Percentiles rank a stretch among this genome's conserved stretches.
phyloP scores from a whole-genome alignment of 2,329 filamentous ascomycete genomes.

The Coniosporium tulheliwenetii region DNA sequence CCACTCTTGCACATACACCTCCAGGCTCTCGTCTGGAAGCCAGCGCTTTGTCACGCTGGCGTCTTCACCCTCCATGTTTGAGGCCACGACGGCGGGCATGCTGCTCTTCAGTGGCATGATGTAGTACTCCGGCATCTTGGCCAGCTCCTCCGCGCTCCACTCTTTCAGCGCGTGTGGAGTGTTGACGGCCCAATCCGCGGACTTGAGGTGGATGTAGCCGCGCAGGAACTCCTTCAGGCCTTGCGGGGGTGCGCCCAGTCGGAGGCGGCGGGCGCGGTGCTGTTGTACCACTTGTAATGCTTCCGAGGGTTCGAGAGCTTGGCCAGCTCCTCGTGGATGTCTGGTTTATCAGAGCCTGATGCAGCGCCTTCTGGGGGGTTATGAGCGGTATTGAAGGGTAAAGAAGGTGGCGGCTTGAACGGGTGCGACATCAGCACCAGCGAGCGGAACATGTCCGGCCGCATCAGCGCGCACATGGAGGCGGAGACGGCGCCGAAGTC shows the following conservation, averaged over 20 bases:
- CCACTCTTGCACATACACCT: conserved; percentile 46
- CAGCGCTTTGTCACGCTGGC: conserved; percentile 28
- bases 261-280: conserved; percentile 27
- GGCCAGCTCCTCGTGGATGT: conserved; percentile 42
- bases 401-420: conserved; percentile 35
- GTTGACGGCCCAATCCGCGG: conserved; percentile 42
- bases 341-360: conserved; percentile 5
- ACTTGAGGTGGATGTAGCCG: conserved; percentile 55
- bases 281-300: conserved; percentile 56
- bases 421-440: conserved; percentile 51
- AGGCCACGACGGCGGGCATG: conserved; percentile 43
- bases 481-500: conserved; percentile 50
- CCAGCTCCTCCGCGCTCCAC: conserved; percentile 43
- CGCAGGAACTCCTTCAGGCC: conserved; percentile 45
- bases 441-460: conserved; percentile 48
- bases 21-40: conserved; percentile 41
- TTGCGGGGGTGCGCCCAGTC: conserved; percentile 34
- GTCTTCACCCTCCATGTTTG: conserved; percentile 39
- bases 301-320: conserved; percentile 42
- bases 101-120: conserved; percentile 42
- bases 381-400: conserved; percentile 33
- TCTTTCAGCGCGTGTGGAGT: conserved; percentile 34
- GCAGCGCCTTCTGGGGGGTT: conserved; percentile 5
- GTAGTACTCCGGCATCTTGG: conserved; percentile 51
- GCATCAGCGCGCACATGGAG: conserved; percentile 42